Conservation (phyloP, 116 monocot species). For the Dioscorea cayenensis region DNA sequence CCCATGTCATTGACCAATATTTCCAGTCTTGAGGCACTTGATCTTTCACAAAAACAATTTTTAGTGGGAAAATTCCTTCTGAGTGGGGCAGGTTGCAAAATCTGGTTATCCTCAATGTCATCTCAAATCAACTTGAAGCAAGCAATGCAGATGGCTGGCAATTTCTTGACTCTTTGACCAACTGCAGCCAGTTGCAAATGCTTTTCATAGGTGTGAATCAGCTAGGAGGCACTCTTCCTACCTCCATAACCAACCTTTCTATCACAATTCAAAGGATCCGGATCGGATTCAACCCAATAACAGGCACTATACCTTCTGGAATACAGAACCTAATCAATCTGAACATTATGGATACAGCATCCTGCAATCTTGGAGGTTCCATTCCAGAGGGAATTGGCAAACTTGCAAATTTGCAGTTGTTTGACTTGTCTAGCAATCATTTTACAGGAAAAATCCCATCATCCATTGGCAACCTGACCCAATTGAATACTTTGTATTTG, state of each 20-base stretch:
- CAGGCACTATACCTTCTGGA: constrained; percentile 24
- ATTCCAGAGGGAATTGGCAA: constrained; percentile 9
- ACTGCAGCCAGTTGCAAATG: constrained; percentile 14
- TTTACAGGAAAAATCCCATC: constrained; percentile 26
- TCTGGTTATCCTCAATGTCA: constrained; percentile 12
- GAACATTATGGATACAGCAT: not conserved
- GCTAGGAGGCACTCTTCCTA: constrained; percentile 17
- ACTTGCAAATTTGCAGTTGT: constrained; percentile 4
- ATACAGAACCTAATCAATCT: constrained; percentile 32
- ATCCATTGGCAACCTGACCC: constrained; percentile 25
- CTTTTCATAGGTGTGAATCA: constrained; percentile 15
- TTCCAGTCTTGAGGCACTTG: constrained; percentile 13
- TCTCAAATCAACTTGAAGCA: constrained; percentile 20
- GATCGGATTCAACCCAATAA: constrained; percentile 11
- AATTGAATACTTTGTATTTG: not conserved
- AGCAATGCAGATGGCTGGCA: constrained; percentile 10
- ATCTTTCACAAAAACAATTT: constrained; percentile 20
- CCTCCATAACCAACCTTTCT: constrained; percentile 25
- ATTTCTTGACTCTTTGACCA: constrained; percentile 21
- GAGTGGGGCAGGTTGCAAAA: constrained; percentile 14
- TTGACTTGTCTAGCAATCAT: constrained; percentile 5
- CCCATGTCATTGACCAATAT: constrained; percentile 34
- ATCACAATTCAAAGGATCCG: constrained; percentile 4
- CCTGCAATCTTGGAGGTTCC: constrained; percentile 2
- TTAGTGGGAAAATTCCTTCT: constrained; percentile 22